Percentiles rank a stretch among this genome's conserved stretches.
Evolutionary conservation across 495 filamentous ascomycete genomes (phyloP).

Genomic region (Aspergillus egyptiacus): DNA sequence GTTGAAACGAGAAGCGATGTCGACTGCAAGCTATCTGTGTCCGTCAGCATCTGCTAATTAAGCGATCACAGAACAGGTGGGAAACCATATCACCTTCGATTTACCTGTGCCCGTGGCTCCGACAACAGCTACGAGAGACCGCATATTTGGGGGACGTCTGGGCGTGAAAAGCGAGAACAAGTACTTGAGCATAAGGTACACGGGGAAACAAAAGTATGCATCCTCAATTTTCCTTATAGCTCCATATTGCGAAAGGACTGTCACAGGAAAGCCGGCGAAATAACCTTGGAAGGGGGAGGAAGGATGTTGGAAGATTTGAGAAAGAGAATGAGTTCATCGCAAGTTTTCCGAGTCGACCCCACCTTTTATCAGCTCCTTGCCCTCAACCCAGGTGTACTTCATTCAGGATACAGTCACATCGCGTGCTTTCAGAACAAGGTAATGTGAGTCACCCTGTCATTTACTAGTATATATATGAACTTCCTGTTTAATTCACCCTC

Average conservation of each 20-base stretch:
- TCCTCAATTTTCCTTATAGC: slow-evolving; percentile 1
- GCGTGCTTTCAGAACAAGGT: slow-evolving; percentile 1
- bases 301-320: too few relatives aligned
- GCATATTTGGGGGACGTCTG: slow-evolving; percentile 25
- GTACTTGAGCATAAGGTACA: slow-evolving; percentile 12
- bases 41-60: slow-evolving; percentile 18
- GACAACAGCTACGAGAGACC: slow-evolving; percentile 74
- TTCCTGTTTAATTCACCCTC: background rate
- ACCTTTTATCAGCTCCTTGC: slow-evolving; percentile 1
- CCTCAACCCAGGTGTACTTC: background rate
- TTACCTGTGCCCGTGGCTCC: slow-evolving; percentile 96
- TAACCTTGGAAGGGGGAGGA: background rate
- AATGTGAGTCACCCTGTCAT: slow-evolving; percentile 6
- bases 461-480: background rate
- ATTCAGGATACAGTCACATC: slow-evolving; percentile 4
- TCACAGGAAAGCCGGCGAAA: background rate
- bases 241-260: background rate
- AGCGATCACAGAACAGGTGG: background rate
- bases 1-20: slow-evolving; percentile 74
- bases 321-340: slow-evolving; percentile 6
- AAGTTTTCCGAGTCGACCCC: background rate
- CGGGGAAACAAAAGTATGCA: background rate
- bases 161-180: slow-evolving; percentile 7
- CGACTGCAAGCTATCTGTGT: slow-evolving; percentile 76
- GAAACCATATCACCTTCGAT: slow-evolving; percentile 67